phyloP scores from a whole-genome alignment of 1,284 basidiomycete species.

The Spongispora temasekensis region DNA sequence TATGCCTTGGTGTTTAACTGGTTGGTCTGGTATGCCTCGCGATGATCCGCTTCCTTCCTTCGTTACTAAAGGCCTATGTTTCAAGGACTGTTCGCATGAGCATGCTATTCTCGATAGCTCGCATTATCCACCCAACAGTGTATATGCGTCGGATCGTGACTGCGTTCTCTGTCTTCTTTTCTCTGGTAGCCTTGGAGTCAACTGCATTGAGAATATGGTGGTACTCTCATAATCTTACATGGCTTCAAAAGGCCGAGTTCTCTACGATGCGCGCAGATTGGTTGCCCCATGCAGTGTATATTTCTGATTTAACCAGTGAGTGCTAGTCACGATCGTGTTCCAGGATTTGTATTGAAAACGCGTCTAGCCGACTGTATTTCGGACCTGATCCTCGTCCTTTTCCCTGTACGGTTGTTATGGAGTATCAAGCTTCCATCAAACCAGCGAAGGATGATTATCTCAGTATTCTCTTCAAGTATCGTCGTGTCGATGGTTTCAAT shows the following conservation, averaged over 20 bases:
- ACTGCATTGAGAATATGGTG: conserved; percentile 11
- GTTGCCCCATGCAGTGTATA: conserved; percentile 5
- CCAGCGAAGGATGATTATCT: conserved; percentile 20
- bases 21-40: conserved; percentile 17
- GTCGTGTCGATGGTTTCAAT: conserved; percentile 19
- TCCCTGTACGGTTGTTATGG: conserved; percentile 18
- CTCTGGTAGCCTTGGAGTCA: not conserved
- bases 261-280: not conserved
- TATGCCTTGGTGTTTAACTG: conserved; percentile 1
- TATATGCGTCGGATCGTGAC: conserved; percentile 10
- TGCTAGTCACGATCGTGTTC: not conserved
- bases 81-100: conserved; percentile 27
- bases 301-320: conserved; percentile 21
- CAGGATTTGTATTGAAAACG: not conserved
- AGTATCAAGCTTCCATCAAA: conserved; percentile 17
- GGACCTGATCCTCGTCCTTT: conserved; percentile 18
- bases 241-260: conserved; percentile 8
- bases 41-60: not conserved
- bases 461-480: conserved; percentile 20
- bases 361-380: conserved; percentile 22
- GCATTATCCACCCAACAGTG: conserved; percentile 14
- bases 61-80: conserved; percentile 2
- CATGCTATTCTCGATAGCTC: conserved; percentile 26
- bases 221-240: conserved; percentile 6
- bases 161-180: conserved; percentile 10